Evolutionary conservation across 345 rosid genomes (phyloP).

Genomic region (Citropsis articulata): DNA sequence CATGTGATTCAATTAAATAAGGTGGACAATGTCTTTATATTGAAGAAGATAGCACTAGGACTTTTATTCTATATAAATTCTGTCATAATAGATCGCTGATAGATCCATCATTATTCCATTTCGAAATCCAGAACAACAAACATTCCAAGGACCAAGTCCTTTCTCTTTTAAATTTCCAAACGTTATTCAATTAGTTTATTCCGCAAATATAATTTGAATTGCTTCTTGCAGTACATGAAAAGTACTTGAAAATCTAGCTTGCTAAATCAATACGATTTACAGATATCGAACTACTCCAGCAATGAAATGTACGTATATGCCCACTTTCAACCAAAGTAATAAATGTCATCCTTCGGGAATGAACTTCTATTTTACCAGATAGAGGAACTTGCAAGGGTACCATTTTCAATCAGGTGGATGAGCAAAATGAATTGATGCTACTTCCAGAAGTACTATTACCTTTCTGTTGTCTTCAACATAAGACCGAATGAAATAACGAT

Average conservation of each 20-base stretch:
- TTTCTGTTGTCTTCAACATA: conserved; percentile 76
- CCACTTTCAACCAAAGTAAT: background rate
- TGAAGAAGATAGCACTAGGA: background rate
- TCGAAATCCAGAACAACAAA: background rate
- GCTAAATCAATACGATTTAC: background rate
- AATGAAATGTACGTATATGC: background rate
- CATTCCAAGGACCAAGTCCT: background rate
- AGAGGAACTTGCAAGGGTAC: background rate
- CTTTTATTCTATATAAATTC: background rate
- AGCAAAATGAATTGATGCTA: background rate
- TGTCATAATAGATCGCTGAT: background rate
- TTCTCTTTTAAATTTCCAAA: background rate
- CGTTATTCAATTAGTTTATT: background rate
- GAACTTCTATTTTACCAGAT: background rate
- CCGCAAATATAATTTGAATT: background rate
- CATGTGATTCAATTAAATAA: background rate
- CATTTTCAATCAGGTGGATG: background rate
- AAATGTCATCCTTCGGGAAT: background rate
- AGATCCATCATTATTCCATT: background rate
- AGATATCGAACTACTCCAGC: background rate
- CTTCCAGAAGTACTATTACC: conserved; percentile 29
- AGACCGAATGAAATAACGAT: conserved; percentile 62
- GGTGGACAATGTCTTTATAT: background rate
- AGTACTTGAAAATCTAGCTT: background rate
- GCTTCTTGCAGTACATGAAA: background rate